Evolutionary conservation across 2,329 filamentous ascomycete genomes (phyloP).

Genomic region (Catunica adiposa): DNA sequence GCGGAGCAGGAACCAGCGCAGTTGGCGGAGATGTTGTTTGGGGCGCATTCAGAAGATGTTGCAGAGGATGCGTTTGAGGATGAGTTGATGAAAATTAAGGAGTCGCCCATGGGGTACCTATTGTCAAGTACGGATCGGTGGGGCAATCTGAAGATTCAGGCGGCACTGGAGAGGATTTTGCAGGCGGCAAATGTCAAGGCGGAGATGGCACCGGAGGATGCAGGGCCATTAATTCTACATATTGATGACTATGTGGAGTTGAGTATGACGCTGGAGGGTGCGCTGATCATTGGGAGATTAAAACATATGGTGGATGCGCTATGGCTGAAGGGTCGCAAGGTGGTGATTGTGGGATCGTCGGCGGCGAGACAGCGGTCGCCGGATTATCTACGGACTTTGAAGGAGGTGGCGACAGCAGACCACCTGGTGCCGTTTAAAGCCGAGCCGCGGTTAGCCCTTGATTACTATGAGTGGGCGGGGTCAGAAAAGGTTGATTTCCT

Average conservation of each 20-base stretch:
- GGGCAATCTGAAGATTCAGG: slow-evolving; percentile 44
- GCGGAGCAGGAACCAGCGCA: slow-evolving; percentile 21
- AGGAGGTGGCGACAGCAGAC: slow-evolving; percentile 26
- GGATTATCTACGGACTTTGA: slow-evolving; percentile 26
- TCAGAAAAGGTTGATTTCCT: slow-evolving; percentile 13
- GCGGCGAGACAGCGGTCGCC: slow-evolving; percentile 34
- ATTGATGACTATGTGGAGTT: slow-evolving; percentile 71
- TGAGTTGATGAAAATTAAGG: slow-evolving; percentile 28
- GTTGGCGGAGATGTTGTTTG: slow-evolving; percentile 11
- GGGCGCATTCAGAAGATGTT: slow-evolving; percentile 6
- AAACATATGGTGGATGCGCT: slow-evolving; percentile 54
- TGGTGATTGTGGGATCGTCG: slow-evolving; percentile 69
- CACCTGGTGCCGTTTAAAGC: slow-evolving; percentile 21
- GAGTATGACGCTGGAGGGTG: slow-evolving; percentile 49
- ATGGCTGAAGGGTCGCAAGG: slow-evolving; percentile 51
- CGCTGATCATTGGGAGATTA: slow-evolving; percentile 51
- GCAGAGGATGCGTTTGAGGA: slow-evolving; percentile 24
- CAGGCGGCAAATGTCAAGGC: slow-evolving; percentile 27
- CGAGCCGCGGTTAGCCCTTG: slow-evolving; percentile 15
- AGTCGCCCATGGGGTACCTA: slow-evolving; percentile 20
- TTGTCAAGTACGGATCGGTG: slow-evolving; percentile 32
- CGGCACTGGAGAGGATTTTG: slow-evolving; percentile 40
- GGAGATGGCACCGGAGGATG: slow-evolving; percentile 23
- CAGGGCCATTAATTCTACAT: slow-evolving; percentile 48
- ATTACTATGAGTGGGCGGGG: slow-evolving; percentile 12